A percentile compares a stretch with the other conserved stretches of the same genome.
phyloP scores from a whole-genome alignment of 805 yeast species.

The Kockiozyma suomiensis region DNA sequence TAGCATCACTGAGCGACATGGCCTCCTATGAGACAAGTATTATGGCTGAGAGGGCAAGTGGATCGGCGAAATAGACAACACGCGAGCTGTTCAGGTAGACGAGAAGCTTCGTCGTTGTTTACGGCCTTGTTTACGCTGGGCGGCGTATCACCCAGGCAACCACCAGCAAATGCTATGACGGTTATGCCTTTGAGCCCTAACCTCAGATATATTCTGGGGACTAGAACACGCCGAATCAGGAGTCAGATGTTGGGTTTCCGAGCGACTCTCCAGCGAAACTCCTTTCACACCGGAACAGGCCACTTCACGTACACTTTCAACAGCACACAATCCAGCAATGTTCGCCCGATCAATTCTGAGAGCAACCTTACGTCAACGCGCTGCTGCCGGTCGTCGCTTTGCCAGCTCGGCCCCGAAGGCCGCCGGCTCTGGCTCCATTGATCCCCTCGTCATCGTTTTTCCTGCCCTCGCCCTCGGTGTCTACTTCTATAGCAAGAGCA shows the following conservation, averaged over 20 bases:
- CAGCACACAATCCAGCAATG: neutral
- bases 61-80: neutral
- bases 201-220: neutral
- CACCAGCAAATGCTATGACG: neutral
- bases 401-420: slow-evolving; percentile 1
- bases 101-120: slow-evolving; percentile 1
- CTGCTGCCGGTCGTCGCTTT: slow-evolving; percentile 11
- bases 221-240: slow-evolving; percentile 3
- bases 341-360: slow-evolving; percentile 4
- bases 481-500: slow-evolving; percentile 2
- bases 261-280: neutral
- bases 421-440: slow-evolving; percentile 1
- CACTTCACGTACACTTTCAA: neutral
- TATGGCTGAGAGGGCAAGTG: neutral
- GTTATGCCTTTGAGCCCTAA: neutral
- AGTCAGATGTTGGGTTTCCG: neutral
- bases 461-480: slow-evolving; percentile 8
- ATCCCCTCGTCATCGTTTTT: neutral
- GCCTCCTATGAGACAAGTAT: neutral
- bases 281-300: neutral
- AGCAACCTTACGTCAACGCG: slow-evolving; percentile 5
- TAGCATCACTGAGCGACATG: slow-evolving; percentile 5
- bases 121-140: neutral
- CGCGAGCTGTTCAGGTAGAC: too few species aligned
- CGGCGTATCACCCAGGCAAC: slow-evolving; percentile 10